Evolutionary conservation across 1,139 yeast genomes (phyloP), one percentile per base, ranked within the genome.

Genomic region (Kluyveromyces marxianus): DNA sequence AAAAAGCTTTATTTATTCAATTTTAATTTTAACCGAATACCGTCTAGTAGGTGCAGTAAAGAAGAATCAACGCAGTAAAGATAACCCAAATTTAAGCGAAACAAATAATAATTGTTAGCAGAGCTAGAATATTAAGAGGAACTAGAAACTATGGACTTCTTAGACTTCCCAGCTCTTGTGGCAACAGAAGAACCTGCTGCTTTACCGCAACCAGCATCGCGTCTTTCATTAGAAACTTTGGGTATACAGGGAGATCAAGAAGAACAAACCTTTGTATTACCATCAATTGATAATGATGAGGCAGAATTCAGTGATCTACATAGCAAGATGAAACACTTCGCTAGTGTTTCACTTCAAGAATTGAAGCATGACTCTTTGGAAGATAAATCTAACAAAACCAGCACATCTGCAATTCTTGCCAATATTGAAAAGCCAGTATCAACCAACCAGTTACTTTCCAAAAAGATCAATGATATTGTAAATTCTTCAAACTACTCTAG

Each of bases 401-500:
- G 36, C 25, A 27, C 34, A 30, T 34, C 32, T 30, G 25, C 29
- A n/a, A 27, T 4, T 24, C 21, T 34, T 7, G 4, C 7, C 26
- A 35, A 35, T 10, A 35, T 46, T 10, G 46, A 48, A 26, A 35
- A 50, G 8, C 50, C 50, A 27, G 26, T 30, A 4, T 45, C 54
- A 5, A 54, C 67, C n/a, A 59, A 59, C 37, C 37, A 49, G 30
- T 54, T 71, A 3, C 60, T 78, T 21, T 71, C 80, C 1, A 60
- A 68, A 4, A 71, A 81, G 51, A 64, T 79, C 35, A 70, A 79
- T 1, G 70, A 76, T 31, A 78, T 79, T 2, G 62, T 77, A 50
- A 77, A 75, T 52, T 69, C 69, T 37, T 70, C 72, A 25, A 63
- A 60, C 33, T 64, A 71, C 36, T 66, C 74, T 45, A 86, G 81